These are phyloP conservation scores for Ustilago shanxiensis DNA, from an alignment of 1,284 basidiomycete genomes.

Conservation along the genomic window DNA sequence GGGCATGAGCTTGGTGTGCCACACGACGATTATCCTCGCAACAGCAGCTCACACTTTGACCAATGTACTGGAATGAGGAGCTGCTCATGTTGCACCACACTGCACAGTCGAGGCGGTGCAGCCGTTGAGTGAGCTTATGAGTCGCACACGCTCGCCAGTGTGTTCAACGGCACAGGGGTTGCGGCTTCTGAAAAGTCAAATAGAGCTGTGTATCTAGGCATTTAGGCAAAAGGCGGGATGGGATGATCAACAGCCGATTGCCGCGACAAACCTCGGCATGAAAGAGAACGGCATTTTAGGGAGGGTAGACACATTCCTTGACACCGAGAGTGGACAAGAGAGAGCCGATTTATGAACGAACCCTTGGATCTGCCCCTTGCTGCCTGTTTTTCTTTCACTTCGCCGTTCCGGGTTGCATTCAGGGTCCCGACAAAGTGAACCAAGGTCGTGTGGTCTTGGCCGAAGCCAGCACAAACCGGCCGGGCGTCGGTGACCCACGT, in stretches of 20 bases:
- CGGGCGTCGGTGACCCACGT: slow-evolving; percentile 1
- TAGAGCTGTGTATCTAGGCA: neutral
- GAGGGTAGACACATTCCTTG: neutral
- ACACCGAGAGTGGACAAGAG: neutral
- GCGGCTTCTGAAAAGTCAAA: neutral
- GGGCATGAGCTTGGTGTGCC: too few relatives aligned
- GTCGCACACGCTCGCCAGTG: neutral
- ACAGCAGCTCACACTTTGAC: too few relatives aligned
- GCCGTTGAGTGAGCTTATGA: neutral
- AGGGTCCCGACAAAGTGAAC: neutral
- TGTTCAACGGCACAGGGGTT: neutral
- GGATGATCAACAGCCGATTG: neutral
- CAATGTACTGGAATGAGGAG: neutral
- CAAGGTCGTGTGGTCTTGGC: neutral
- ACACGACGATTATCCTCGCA: too few relatives aligned
- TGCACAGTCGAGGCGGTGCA: neutral
- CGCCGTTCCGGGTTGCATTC: neutral
- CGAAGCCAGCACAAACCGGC: neutral
- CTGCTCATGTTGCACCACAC: neutral
- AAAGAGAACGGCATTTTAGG: neutral
- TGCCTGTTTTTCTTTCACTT: neutral
- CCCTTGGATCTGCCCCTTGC: neutral
- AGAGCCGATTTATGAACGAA: neutral
- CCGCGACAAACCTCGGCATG: slow-evolving; percentile 7
- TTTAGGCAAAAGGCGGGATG: neutral